Evolutionary conservation across 140 eudicot species (phyloP).

Genomic region (Oenanthe javanica): DNA sequence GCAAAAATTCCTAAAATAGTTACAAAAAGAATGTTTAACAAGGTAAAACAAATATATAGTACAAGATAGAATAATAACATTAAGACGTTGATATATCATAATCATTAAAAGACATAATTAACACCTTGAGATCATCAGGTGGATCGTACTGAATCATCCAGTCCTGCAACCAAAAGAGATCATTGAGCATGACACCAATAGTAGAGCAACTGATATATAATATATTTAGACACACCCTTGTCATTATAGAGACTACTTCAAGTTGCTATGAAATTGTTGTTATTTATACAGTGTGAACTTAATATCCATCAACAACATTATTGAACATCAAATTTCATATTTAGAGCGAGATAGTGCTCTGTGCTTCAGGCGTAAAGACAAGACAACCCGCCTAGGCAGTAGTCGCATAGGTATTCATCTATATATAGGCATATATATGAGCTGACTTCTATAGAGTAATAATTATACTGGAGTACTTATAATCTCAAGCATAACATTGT

Average conservation of each 20-base stretch:
- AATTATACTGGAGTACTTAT: too few relatives aligned
- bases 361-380: not conserved
- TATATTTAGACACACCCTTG: not conserved
- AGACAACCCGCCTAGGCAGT: not conserved
- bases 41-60: not conserved
- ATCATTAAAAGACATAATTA: not conserved
- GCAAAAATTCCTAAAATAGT: conserved; percentile 69
- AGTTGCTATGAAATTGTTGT: not conserved
- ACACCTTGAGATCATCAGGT: conserved; percentile 95
- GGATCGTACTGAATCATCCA: conserved; percentile 99
- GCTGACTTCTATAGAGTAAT: too few relatives aligned
- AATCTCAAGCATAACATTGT: too few relatives aligned
- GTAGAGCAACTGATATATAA: not conserved
- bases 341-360: not conserved
- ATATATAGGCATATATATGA: too few relatives aligned
- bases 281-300: not conserved
- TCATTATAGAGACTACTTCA: not conserved
- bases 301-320: not conserved
- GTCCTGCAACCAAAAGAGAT: conserved; percentile 42
- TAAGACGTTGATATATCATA: not conserved
- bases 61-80: not conserved
- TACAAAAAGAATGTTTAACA: conserved; percentile 6
- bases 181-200: not conserved
- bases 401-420: not conserved
- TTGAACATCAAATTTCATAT: not conserved